Percentiles rank a stretch among this genome's conserved stretches.
Conservation (phyloP, 805 yeast genomes). For the Lachancea sp. region DNA sequence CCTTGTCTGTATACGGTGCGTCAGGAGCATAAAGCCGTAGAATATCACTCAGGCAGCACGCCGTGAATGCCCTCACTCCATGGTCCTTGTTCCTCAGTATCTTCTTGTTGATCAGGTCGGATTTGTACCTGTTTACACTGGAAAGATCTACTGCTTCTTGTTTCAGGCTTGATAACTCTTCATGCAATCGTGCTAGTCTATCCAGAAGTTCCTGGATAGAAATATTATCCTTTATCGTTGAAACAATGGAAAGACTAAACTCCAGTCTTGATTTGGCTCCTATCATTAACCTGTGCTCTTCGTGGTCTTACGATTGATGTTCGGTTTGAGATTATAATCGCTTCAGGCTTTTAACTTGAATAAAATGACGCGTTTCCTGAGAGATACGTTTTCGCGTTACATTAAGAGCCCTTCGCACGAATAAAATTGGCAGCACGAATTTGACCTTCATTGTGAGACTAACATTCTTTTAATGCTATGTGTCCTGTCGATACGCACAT, state of each 20-base stretch:
- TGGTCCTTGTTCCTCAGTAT: conserved; percentile 52
- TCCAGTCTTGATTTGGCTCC: conserved; percentile 23
- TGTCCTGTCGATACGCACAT: no score
- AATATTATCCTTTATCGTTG: conserved; percentile 52
- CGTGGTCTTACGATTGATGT: neutral
- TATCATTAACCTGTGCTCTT: conserved; percentile 7
- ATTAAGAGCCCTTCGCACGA: neutral
- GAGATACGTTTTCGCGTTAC: conserved; percentile 3
- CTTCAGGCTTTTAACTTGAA: neutral
- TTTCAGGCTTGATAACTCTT: conserved; percentile 55
- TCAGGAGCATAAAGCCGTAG: conserved; percentile 79
- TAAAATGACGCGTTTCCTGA: conserved; percentile 2
- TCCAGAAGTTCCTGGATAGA: conserved; percentile 54
- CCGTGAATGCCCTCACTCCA: conserved; percentile 63
- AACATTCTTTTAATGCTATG: no score
- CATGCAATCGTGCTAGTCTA: conserved; percentile 52
- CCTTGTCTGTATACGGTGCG: conserved; percentile 70
- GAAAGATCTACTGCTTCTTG: conserved; percentile 50
- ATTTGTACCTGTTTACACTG: conserved; percentile 41
- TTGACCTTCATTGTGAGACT: no score
- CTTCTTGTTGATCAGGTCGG: conserved; percentile 51
- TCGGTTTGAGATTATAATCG: neutral
- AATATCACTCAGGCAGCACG: conserved; percentile 72
- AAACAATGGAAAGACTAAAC: conserved; percentile 44
- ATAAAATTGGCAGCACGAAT: neutral